These are phyloP conservation scores for Neoarthrinium moseri DNA, from an alignment of 2,329 filamentous ascomycete species.

Conservation along the genomic window DNA sequence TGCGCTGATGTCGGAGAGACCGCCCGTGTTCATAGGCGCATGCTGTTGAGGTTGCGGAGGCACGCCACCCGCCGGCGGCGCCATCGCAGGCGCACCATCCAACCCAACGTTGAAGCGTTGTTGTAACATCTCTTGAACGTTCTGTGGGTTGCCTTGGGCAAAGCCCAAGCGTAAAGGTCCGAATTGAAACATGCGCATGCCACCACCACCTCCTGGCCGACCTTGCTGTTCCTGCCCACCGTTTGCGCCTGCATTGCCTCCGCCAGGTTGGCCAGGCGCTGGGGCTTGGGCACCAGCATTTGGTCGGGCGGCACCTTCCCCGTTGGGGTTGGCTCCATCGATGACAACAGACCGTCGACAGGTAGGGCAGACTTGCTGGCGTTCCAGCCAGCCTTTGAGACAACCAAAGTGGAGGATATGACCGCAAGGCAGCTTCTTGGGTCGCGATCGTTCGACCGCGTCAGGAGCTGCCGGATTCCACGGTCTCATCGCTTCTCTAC, in stretches of 20 bases:
- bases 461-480: conserved; percentile 66
- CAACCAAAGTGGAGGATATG: conserved; percentile 95
- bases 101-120: conserved; percentile 56
- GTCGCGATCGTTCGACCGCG: conserved; percentile 79
- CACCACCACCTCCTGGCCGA: conserved; percentile 37
- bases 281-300: conserved; percentile 28
- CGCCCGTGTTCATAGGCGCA: conserved; percentile 14
- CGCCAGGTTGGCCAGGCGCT: conserved; percentile 22
- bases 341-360: conserved; percentile 84
- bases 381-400: conserved; percentile 93
- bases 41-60: conserved; percentile 10
- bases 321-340: conserved; percentile 37
- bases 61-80: conserved; percentile 10
- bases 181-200: conserved; percentile 66
- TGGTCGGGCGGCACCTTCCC: conserved; percentile 28
- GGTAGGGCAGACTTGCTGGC: conserved; percentile 95
- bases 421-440: conserved; percentile 95
- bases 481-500: conserved; percentile 89
- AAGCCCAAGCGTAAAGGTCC: conserved; percentile 76
- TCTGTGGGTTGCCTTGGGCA: conserved; percentile 63
- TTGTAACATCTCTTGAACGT: conserved; percentile 63
- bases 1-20: conserved; percentile 44
- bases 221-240: conserved; percentile 23
- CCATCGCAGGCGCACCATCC: conserved; percentile 23
- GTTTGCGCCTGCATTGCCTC: conserved; percentile 23